Conservation (phyloP, 2,329 filamentous ascomycete genomes). For the Eurotiales sp. region DNA sequence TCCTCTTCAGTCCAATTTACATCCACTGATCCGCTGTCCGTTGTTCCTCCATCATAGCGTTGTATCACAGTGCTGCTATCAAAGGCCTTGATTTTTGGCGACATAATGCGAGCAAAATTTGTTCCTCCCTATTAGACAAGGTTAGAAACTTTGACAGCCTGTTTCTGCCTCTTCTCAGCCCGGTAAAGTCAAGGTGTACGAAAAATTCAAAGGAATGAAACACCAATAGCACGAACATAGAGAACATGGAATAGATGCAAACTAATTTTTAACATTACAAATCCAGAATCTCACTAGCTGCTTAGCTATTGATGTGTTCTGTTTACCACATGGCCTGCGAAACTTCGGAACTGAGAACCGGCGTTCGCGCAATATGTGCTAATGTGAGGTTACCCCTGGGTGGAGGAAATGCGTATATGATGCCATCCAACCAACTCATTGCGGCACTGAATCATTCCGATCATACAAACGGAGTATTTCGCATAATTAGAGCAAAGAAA, state of each 20-base stretch:
- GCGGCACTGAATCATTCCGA: too few relatives aligned
- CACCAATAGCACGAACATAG: too few relatives aligned
- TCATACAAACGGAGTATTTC: too few relatives aligned
- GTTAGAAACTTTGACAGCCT: neutral
- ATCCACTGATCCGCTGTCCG: neutral
- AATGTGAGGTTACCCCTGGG: neutral
- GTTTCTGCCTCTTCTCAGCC: neutral
- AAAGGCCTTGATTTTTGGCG: neutral
- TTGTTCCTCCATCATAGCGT: neutral
- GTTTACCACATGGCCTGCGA: neutral
- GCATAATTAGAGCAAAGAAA: neutral
- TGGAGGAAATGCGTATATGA: neutral
- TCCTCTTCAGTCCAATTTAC: constrained; percentile 20
- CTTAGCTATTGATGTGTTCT: neutral
- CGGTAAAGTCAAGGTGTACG: too few relatives aligned
- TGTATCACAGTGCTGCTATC: neutral
- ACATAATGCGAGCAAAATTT: neutral
- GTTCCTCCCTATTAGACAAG: neutral
- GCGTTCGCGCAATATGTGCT: neutral
- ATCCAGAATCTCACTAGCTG: neutral
- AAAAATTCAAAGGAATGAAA: too few relatives aligned
- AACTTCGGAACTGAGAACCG: neutral
- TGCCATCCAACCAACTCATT: neutral
- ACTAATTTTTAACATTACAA: neutral
- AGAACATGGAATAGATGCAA: neutral